A percentile compares a stretch with the other conserved stretches of the same genome.
phyloP scores from a whole-genome alignment of 1,139 yeast species.

The Debaryomycetaceae sp. region DNA sequence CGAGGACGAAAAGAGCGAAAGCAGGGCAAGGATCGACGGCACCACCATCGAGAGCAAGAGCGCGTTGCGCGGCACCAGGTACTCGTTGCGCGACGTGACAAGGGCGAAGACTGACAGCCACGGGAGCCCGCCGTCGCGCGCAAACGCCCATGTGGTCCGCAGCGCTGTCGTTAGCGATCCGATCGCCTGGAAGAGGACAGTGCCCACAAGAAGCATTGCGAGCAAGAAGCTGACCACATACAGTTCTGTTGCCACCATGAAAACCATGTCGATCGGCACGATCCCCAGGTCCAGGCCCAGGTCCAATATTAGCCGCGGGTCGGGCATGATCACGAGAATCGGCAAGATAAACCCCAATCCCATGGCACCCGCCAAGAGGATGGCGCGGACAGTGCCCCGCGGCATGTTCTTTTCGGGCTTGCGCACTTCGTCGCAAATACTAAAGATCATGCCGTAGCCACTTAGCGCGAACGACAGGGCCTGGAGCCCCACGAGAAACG shows the following conservation, averaged over 20 bases:
- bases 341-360: conserved; percentile 70
- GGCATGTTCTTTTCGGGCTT: conserved; percentile 69
- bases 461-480: conserved; percentile 71
- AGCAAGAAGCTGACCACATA: conserved; percentile 56
- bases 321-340: conserved; percentile 60
- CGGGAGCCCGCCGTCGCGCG: conserved; percentile 84
- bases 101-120: conserved; percentile 53
- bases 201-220: conserved; percentile 57
- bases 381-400: conserved; percentile 61
- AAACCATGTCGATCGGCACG: conserved; percentile 56
- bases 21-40: conserved; percentile 48
- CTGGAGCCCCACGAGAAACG: conserved; percentile 66
- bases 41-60: conserved; percentile 58
- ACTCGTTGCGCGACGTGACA: conserved; percentile 49
- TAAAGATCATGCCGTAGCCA: conserved; percentile 75
- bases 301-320: conserved; percentile 42
- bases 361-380: conserved; percentile 49
- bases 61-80: conserved; percentile 61
- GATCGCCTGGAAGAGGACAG: conserved; percentile 65
- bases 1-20: conserved; percentile 59
- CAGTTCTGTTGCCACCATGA: conserved; percentile 61
- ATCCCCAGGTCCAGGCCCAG: conserved; percentile 55
- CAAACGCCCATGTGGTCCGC: conserved; percentile 76
- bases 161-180: conserved; percentile 81
- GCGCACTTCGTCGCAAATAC: conserved; percentile 75